Percentiles rank a stretch among this genome's conserved stretches.
Evolutionary conservation across 306 rosid species (phyloP).

Genomic region (Cicer bijugum): DNA sequence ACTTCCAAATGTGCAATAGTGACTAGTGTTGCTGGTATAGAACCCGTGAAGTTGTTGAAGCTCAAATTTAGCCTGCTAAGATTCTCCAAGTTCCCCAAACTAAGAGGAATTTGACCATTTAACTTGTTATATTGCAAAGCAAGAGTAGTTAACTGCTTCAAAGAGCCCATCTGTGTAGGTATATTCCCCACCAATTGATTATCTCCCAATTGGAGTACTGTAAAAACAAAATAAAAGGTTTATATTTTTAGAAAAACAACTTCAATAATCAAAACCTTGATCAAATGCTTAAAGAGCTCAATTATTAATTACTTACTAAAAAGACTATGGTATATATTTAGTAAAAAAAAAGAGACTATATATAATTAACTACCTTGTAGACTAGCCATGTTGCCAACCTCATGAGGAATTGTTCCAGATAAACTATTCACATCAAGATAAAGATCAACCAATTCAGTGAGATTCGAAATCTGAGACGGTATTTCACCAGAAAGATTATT

Average conservation of each 20-base stretch:
- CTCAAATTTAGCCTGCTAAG: slow-evolving; percentile 78
- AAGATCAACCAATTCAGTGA: slow-evolving; percentile 76
- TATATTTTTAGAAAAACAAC: background rate
- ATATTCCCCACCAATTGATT: slow-evolving; percentile 76
- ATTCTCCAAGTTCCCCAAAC: slow-evolving; percentile 61
- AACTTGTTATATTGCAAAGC: slow-evolving; percentile 77
- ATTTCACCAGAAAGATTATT: slow-evolving; percentile 84
- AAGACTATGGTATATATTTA: slow-evolving; percentile 1
- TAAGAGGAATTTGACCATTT: slow-evolving; percentile 68
- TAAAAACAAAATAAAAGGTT: background rate
- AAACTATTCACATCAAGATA: slow-evolving; percentile 82
- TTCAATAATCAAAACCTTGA: background rate
- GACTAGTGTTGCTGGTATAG: slow-evolving; percentile 65
- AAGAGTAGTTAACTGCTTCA: slow-evolving; percentile 68
- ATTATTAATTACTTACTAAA: background rate
- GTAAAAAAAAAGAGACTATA: no score
- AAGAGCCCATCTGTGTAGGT: slow-evolving; percentile 67
- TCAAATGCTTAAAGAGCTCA: background rate
- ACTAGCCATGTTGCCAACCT: slow-evolving; percentile 66
- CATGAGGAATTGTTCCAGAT: slow-evolving; percentile 71
- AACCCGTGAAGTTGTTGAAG: slow-evolving; percentile 70
- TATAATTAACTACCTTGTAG: slow-evolving; percentile 66
- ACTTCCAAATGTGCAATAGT: slow-evolving; percentile 51
- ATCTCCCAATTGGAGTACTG: slow-evolving; percentile 81
- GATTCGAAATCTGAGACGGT: slow-evolving; percentile 72